A percentile compares a stretch with the other conserved stretches of the same genome.
phyloP scores from a whole-genome alignment of 2,329 filamentous ascomycete species.

The Pestalotiopsis sp. region DNA sequence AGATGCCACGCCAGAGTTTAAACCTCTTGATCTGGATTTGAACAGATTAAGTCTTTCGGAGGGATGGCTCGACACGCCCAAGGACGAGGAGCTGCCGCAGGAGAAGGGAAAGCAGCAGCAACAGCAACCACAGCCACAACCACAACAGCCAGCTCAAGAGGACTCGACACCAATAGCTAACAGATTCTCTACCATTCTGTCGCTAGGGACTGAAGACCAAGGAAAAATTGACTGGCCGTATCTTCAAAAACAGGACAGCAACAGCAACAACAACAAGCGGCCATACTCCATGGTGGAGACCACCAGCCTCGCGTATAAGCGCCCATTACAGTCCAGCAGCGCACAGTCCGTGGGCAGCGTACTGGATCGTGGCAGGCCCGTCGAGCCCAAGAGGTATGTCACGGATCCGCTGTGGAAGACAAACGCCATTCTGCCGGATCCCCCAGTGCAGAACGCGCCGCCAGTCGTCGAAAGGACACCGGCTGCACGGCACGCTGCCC shows the following conservation, averaged over 20 bases:
- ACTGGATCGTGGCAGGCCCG: conserved; percentile 19
- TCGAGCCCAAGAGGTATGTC: conserved; percentile 16
- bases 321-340: conserved; percentile 1
- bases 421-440: conserved; percentile 2
- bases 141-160: background rate
- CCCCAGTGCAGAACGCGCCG: background rate
- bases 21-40: conserved; percentile 21
- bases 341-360: conserved; percentile 14
- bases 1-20: conserved; percentile 14
- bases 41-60: conserved; percentile 17
- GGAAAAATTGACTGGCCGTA: background rate
- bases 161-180: conserved; percentile 16
- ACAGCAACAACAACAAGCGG: conserved; percentile 2
- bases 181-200: conserved; percentile 15
- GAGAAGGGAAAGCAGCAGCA: background rate
- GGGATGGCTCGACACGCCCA: conserved; percentile 17
- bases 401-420: conserved; percentile 11
- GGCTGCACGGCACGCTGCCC: background rate
- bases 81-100: conserved; percentile 2
- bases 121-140: background rate
- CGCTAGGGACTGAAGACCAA: background rate
- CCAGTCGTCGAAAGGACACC: background rate
- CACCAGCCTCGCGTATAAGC: conserved; percentile 1
- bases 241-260: conserved; percentile 2
- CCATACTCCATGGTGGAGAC: conserved; percentile 17